phyloP scores from a whole-genome alignment of 352 stramenopile species.

The Phytopythium sindhum region DNA sequence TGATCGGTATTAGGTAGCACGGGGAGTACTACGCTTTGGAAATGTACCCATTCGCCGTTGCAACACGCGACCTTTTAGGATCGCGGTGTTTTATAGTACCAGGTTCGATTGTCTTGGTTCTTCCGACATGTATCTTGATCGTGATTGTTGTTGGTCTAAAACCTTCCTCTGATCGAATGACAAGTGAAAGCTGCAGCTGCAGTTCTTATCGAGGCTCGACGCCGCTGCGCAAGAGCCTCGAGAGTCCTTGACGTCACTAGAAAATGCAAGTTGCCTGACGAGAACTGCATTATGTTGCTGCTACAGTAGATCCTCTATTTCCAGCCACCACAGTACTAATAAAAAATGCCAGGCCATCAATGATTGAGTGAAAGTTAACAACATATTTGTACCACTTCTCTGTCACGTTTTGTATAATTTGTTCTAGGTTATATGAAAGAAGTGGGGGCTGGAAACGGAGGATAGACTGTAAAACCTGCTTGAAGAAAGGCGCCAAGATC shows the following conservation, averaged over 20 bases:
- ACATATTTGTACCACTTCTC: too few species aligned
- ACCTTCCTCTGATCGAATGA: background rate
- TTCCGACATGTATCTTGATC: conserved; percentile 6
- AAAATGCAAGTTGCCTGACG: too few species aligned
- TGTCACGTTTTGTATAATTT: too few species aligned
- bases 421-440: too few species aligned
- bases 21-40: background rate
- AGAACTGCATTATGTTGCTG: too few species aligned
- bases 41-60: background rate
- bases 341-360: too few species aligned
- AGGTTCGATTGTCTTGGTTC: background rate
- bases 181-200: background rate
- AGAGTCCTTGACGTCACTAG: too few species aligned
- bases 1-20: background rate
- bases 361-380: too few species aligned
- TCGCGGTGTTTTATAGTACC: background rate
- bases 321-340: too few species aligned
- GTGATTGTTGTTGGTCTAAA: background rate
- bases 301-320: too few species aligned
- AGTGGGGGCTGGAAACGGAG: too few species aligned
- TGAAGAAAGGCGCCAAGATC: background rate
- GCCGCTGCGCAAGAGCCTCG: background rate
- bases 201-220: background rate
- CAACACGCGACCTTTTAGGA: background rate
- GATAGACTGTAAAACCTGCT: too few species aligned